Percentiles rank a stretch among this genome's conserved stretches.
Evolutionary conservation across 2,329 filamentous ascomycete species (phyloP).

Genomic region (Seiridium cupressi): DNA sequence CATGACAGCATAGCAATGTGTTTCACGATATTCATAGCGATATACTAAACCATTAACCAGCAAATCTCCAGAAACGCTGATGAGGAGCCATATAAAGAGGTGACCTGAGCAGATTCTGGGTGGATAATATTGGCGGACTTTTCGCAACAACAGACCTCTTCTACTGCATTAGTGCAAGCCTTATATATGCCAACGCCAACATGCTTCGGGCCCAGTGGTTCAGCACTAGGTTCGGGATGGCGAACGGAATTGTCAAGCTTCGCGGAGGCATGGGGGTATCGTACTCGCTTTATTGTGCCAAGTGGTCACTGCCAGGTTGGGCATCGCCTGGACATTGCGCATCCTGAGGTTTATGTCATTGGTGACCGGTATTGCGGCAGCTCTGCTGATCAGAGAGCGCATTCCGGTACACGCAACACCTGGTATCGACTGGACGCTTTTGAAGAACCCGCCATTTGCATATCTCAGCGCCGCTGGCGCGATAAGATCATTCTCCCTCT

Average conservation of each 20-base stretch:
- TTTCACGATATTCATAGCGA: too few relatives aligned
- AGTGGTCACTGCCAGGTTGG: slow-evolving; percentile 10
- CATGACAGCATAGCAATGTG: too few relatives aligned
- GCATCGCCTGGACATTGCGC: slow-evolving; percentile 13
- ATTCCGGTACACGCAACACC: neutral
- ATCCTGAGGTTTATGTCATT: slow-evolving; percentile 11
- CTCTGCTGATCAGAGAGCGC: slow-evolving; percentile 12
- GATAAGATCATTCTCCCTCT: neutral
- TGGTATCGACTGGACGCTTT: neutral
- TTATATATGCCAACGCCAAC: slow-evolving; percentile 13
- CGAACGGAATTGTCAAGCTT: slow-evolving; percentile 14
- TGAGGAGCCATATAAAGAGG: too few relatives aligned
- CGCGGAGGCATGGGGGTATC: slow-evolving; percentile 15
- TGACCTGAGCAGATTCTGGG: neutral
- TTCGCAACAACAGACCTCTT: slow-evolving; percentile 1
- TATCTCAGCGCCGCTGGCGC: neutral
- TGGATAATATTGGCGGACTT: neutral
- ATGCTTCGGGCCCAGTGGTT: slow-evolving; percentile 15
- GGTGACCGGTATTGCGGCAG: slow-evolving; percentile 9
- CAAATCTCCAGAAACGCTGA: too few relatives aligned
- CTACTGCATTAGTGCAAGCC: slow-evolving; percentile 10
- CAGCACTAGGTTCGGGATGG: slow-evolving; percentile 5
- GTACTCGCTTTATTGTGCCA: slow-evolving; percentile 12
- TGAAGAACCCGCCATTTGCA: neutral
- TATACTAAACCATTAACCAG: too few relatives aligned